These are phyloP conservation scores for Pseudogymnoascus sp. DNA, from an alignment of 2,329 filamentous ascomycete genomes.

Conservation along the genomic window DNA sequence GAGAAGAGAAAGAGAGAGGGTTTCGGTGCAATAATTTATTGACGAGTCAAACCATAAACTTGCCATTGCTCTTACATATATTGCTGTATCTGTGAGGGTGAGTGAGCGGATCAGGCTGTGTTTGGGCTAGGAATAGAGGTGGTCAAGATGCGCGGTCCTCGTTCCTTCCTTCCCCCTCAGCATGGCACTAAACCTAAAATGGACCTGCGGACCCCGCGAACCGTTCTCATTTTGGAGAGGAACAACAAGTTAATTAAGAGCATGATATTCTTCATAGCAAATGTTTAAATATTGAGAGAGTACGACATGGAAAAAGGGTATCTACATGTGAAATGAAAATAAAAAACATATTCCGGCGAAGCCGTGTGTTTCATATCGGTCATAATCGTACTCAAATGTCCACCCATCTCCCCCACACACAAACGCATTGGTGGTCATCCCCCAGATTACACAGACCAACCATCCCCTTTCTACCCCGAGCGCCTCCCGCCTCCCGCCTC, in stretches of 20 bases:
- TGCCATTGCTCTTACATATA: background rate
- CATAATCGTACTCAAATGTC: background rate
- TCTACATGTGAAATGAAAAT: slow-evolving; percentile 4
- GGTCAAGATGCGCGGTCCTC: background rate
- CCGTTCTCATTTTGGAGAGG: background rate
- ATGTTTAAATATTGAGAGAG: background rate
- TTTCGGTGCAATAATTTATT: background rate
- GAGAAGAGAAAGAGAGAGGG: background rate
- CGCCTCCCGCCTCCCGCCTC: background rate
- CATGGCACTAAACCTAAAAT: background rate
- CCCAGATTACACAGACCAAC: background rate
- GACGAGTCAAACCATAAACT: background rate
- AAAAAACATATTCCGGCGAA: background rate
- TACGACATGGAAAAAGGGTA: slow-evolving; percentile 3
- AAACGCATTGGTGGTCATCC: background rate
- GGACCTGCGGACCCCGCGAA: background rate
- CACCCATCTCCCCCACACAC: background rate
- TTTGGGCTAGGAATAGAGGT: background rate
- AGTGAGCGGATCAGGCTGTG: background rate
- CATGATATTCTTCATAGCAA: background rate
- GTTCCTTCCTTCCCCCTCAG: background rate
- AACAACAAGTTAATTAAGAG: background rate
- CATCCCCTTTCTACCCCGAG: background rate
- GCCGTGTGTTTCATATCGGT: slow-evolving; percentile 2
- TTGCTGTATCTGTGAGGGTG: background rate